Conservation (phyloP, 2,329 filamentous ascomycete species). For the Cladosporium sp. region DNA sequence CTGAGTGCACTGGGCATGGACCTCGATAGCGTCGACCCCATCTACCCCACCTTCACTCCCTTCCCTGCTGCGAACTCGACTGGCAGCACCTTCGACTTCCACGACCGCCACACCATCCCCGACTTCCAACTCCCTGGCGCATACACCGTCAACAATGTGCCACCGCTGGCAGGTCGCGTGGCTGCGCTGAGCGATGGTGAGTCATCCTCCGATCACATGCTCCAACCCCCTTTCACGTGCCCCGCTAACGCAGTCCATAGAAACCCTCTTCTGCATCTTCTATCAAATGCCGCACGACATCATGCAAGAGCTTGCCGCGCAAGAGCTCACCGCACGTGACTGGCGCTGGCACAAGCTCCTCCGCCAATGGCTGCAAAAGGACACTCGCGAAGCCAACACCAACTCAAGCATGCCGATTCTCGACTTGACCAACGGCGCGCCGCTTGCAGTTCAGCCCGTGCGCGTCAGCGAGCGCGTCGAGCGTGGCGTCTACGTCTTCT, state of each 20-base stretch:
- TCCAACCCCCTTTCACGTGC: neutral
- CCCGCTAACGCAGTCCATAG: conserved; percentile 40
- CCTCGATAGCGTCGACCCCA: conserved; percentile 49
- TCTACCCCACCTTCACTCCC: conserved; percentile 62
- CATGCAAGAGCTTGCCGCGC: conserved; percentile 61
- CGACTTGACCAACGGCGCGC: conserved; percentile 25
- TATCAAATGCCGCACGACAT: conserved; percentile 64
- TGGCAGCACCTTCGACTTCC: conserved; percentile 35
- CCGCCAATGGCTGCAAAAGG: conserved; percentile 54
- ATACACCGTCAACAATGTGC: conserved; percentile 64
- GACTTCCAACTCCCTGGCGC: conserved; percentile 61
- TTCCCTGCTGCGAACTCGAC: conserved; percentile 47
- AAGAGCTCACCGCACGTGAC: conserved; percentile 52
- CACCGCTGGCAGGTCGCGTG: conserved; percentile 47
- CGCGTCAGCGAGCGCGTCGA: conserved; percentile 45
- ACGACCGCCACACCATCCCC: conserved; percentile 53
- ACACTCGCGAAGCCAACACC: conserved; percentile 36
- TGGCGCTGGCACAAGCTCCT: conserved; percentile 54
- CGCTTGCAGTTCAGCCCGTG: conserved; percentile 33
- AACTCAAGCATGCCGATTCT: conserved; percentile 26
- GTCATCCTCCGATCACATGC: neutral
- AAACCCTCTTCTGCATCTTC: conserved; percentile 67
- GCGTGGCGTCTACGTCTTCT: conserved; percentile 52
- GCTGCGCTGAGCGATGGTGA: conserved; percentile 32
- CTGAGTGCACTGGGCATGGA: conserved; percentile 61